These are phyloP conservation scores for Perkinsus marinus DNA, from an alignment of 169 alveolate species.

Conservation along the genomic window DNA sequence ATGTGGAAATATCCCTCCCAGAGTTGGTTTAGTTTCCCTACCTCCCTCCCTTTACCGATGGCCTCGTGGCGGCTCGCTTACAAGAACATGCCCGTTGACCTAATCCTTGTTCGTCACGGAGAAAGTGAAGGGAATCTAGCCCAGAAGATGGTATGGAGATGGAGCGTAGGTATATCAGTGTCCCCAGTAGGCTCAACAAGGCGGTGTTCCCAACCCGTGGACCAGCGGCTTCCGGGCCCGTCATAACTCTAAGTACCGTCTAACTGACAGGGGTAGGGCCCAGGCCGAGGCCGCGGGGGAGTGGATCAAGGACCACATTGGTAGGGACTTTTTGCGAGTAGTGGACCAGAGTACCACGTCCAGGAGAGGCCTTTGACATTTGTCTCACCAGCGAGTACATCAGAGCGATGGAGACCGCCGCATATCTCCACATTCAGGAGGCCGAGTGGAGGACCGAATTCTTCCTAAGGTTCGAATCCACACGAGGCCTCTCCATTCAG, in stretches of 20 bases:
- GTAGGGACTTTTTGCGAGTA: too few species aligned
- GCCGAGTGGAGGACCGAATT: constrained; percentile 24
- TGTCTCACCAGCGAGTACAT: constrained; percentile 39
- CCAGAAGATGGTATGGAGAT: constrained; percentile 25
- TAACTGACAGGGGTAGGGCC: constrained; percentile 39
- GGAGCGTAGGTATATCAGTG: too few species aligned
- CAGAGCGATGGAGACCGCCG: constrained; percentile 49
- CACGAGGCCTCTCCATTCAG: too few species aligned
- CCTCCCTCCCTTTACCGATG: too few species aligned
- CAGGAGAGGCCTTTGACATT: constrained; percentile 25
- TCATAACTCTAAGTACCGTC: constrained; percentile 34
- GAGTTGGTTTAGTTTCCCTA: too few species aligned
- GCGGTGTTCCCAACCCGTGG: constrained; percentile 21
- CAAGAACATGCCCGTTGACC: constrained; percentile 41
- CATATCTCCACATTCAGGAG: constrained; percentile 32
- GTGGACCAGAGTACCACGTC: background rate
- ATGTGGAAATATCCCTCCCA: too few species aligned
- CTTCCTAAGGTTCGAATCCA: background rate
- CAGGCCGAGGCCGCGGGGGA: constrained; percentile 44
- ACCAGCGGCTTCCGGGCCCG: constrained; percentile 35
- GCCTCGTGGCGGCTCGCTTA: constrained; percentile 5
- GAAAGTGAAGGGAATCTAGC: constrained; percentile 43
- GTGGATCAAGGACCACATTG: constrained; percentile 26
- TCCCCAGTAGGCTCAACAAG: constrained; percentile 14
- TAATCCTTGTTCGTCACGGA: constrained; percentile 42